Evolutionary conservation across 2,329 filamentous ascomycete species (phyloP).

Genomic region (Colletotrichum spaethianum): DNA sequence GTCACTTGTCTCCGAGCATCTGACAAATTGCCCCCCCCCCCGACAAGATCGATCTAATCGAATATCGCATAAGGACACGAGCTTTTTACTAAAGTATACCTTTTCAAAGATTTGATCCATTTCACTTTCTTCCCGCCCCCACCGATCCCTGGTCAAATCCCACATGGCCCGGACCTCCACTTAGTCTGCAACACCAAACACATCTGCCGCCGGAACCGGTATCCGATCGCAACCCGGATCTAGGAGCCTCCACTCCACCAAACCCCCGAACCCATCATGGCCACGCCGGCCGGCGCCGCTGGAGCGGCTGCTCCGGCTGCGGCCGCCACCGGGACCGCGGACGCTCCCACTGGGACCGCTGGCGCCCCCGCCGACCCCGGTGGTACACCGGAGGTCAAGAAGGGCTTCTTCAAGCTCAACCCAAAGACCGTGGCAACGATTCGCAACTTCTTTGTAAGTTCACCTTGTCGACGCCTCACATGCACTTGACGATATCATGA

Average conservation of each 20-base stretch:
- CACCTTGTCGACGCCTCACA: no score
- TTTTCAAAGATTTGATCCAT: background rate
- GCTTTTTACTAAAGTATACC: slow-evolving; percentile 19
- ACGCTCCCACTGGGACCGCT: slow-evolving; percentile 2
- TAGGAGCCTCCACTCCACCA: slow-evolving; percentile 1
- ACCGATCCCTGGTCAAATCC: slow-evolving; percentile 4
- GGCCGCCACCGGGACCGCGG: slow-evolving; percentile 25
- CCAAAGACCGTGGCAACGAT: slow-evolving; percentile 34
- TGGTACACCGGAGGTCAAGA: slow-evolving; percentile 19
- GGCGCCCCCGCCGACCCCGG: slow-evolving; percentile 13
- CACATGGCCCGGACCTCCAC: slow-evolving; percentile 37
- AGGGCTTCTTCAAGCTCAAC: slow-evolving; percentile 33
- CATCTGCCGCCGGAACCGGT: slow-evolving; percentile 10
- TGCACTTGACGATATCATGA: background rate
- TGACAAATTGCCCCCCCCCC: slow-evolving; percentile 26
- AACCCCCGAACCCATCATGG: slow-evolving; percentile 24
- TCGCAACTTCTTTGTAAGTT: slow-evolving; percentile 39
- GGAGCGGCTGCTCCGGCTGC: slow-evolving; percentile 27
- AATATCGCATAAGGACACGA: slow-evolving; percentile 29
- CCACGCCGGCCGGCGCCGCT: slow-evolving; percentile 38
- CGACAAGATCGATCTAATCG: background rate
- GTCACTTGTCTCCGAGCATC: background rate
- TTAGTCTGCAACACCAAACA: slow-evolving; percentile 27
- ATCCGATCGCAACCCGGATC: slow-evolving; percentile 22
- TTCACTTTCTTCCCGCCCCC: background rate